A percentile compares a stretch with the other conserved stretches of the same genome.
Conservation (phyloP, 495 filamentous ascomycete genomes). For the Recurvomyces mirabilis region DNA sequence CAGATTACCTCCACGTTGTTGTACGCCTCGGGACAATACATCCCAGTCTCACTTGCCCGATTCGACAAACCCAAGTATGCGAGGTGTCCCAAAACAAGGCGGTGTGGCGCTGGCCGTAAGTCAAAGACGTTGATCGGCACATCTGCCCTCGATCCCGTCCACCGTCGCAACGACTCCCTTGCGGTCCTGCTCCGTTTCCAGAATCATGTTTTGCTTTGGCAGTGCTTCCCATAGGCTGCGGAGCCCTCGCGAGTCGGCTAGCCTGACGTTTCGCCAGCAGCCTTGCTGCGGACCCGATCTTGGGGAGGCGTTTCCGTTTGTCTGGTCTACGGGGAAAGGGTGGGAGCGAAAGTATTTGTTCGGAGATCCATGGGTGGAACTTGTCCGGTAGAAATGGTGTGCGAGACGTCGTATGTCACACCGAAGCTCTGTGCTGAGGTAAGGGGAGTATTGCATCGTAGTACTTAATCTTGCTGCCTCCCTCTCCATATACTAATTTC, state of each 20-base stretch:
- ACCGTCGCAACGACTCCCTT: neutral
- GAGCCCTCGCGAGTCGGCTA: neutral
- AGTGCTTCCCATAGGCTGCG: slow-evolving; percentile 3
- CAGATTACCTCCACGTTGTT: neutral
- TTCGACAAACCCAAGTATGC: no score
- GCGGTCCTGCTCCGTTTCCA: neutral
- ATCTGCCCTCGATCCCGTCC: neutral
- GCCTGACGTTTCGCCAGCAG: neutral
- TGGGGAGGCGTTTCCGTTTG: neutral
- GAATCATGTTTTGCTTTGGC: neutral
- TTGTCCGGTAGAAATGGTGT: neutral
- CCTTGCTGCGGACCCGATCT: neutral
- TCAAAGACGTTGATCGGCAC: neutral
- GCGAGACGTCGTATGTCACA: neutral
- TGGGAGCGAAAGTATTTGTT: neutral
- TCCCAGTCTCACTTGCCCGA: no score
- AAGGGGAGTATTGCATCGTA: slow-evolving; percentile 8
- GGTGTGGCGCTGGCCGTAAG: slow-evolving; percentile 8
- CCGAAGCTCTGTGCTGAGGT: slow-evolving; percentile 13
- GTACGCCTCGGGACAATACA: no score
- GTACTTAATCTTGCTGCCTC: neutral
- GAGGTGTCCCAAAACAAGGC: no score
- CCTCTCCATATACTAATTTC: neutral
- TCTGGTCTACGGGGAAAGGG: neutral
- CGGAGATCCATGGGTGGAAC: no score